Percentiles rank a stretch among this genome's conserved stretches.
These are phyloP conservation scores for Eudorina sp. DNA, from an alignment of 139 green algal species.

Conservation along the genomic window DNA sequence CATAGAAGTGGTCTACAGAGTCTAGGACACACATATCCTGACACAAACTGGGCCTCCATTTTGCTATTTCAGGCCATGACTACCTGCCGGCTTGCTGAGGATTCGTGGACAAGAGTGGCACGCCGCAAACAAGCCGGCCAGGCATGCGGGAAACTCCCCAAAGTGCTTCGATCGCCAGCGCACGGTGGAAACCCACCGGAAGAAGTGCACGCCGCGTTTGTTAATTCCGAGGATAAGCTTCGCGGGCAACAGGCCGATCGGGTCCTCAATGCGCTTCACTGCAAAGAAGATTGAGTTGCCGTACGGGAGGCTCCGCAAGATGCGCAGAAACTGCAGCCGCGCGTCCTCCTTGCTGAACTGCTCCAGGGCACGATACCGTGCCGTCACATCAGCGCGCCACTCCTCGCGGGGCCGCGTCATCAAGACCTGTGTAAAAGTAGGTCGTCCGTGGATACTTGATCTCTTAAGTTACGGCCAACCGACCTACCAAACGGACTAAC, in stretches of 20 bases:
- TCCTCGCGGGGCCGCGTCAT: constrained; percentile 83
- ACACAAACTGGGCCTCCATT: too few species aligned
- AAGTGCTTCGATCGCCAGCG: too few species aligned
- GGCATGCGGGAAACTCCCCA: too few species aligned
- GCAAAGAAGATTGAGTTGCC: constrained; percentile 81
- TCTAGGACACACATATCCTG: too few species aligned
- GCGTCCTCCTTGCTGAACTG: constrained; percentile 94
- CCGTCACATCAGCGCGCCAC: constrained; percentile 84
- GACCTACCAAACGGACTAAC: too few species aligned
- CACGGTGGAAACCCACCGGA: constrained; percentile 60
- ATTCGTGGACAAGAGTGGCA: too few species aligned
- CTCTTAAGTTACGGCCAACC: too few species aligned
- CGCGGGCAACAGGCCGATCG: constrained; percentile 94
- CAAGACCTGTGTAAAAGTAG: constrained; percentile 70
- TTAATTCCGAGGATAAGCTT: constrained; percentile 98
- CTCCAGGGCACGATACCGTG: constrained; percentile 85
- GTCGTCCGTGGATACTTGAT: too few species aligned
- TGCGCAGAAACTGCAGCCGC: constrained; percentile 91
- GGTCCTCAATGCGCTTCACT: constrained; percentile 92
- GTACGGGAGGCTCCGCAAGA: constrained; percentile 96
- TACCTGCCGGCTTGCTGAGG: too few species aligned
- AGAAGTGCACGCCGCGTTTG: constrained; percentile 94
- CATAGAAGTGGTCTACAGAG: too few species aligned
- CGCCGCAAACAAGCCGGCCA: too few species aligned
- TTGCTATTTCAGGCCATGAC: too few species aligned